Conservation (phyloP, 2,329 filamentous ascomycete genomes). For the Alternaria conjuncta region DNA sequence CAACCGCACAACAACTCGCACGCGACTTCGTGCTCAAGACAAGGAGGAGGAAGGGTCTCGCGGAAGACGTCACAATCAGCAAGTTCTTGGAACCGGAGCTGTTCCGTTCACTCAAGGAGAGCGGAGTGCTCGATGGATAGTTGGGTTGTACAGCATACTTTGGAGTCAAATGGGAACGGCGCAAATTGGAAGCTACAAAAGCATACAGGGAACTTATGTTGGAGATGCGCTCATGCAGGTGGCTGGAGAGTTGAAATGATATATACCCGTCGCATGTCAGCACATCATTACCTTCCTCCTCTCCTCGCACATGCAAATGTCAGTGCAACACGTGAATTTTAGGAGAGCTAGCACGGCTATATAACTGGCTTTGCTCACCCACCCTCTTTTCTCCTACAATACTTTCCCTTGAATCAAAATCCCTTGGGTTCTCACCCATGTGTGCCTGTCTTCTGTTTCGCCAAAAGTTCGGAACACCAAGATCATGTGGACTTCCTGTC, state of each 20-base stretch:
- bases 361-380: not conserved
- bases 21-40: conserved; percentile 98
- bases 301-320: not conserved
- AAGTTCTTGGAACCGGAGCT: conserved; percentile 97
- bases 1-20: conserved; percentile 84
- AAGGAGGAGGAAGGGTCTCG: conserved; percentile 86
- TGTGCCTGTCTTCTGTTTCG: not conserved
- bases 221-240: not conserved
- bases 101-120: conserved; percentile 86
- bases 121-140: conserved; percentile 76
- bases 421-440: rapidly evolving
- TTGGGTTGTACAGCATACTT: conserved; percentile 16
- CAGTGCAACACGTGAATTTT: not conserved
- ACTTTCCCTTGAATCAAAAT: not conserved
- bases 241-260: conserved; percentile 1
- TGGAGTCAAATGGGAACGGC: conserved; percentile 15
- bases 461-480: not conserved
- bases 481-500: not conserved
- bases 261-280: conserved; percentile 7
- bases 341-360: not conserved
- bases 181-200: conserved; percentile 1
- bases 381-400: not conserved
- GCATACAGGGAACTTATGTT: not conserved
- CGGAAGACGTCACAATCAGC: conserved; percentile 93
- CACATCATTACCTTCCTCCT: not conserved